Evolutionary conservation across 202 grass and related monocot species (phyloP).

Genomic region (Setaria italica): DNA sequence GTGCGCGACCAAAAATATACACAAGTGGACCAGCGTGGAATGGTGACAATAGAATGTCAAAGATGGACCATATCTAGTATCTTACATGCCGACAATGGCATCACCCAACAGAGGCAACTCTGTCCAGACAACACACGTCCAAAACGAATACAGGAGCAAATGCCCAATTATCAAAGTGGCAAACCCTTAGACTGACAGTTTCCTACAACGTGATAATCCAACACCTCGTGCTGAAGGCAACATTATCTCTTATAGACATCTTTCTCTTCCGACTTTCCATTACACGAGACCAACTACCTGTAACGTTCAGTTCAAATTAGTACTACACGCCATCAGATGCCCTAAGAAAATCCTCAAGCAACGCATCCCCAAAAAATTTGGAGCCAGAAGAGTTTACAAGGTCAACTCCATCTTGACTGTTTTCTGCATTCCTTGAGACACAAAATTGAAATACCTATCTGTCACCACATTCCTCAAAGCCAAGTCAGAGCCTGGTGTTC

Average conservation of each 20-base stretch:
- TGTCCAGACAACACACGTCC: not conserved
- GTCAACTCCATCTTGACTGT: not conserved
- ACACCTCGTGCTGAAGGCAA: not conserved
- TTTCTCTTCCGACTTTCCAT: not conserved
- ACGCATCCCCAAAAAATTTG: not conserved
- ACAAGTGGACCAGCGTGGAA: not conserved
- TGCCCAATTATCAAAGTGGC: not conserved
- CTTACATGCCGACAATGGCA: not conserved
- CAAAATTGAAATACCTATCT: slow-evolving; percentile 20
- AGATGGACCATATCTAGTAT: slow-evolving; percentile 2
- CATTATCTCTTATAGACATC: slow-evolving; percentile 8
- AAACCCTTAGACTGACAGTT: not conserved
- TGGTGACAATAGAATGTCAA: slow-evolving; percentile 4
- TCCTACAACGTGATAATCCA: slow-evolving; percentile 9
- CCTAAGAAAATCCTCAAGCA: not conserved
- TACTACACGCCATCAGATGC: not conserved
- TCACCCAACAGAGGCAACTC: not conserved
- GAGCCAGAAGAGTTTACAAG: slow-evolving; percentile 3
- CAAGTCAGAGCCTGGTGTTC: not conserved
- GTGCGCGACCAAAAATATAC: slow-evolving; percentile 1
- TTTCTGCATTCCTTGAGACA: slow-evolving; percentile 28
- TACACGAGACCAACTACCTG: slow-evolving; percentile 22
- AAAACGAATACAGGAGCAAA: slow-evolving; percentile 17
- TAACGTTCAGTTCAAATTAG: slow-evolving; percentile 16
- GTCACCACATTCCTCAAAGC: slow-evolving; percentile 11